Percentiles rank a stretch among this genome's conserved stretches.
These are phyloP conservation scores for Plectosphaerella plurivora DNA, from an alignment of 2,329 filamentous ascomycete species.

Conservation along the genomic window DNA sequence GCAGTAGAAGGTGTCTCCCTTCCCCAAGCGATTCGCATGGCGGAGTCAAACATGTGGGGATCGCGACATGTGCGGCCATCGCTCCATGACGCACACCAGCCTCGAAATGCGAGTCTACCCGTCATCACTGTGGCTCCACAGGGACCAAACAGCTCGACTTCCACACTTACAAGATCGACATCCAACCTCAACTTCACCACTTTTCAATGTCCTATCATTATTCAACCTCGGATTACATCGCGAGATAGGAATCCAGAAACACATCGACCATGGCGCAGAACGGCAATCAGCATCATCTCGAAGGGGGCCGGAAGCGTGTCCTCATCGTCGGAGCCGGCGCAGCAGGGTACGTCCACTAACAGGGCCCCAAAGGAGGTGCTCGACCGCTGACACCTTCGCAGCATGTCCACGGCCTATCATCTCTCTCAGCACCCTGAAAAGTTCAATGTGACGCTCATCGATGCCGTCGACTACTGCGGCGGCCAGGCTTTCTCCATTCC, in stretches of 20 bases:
- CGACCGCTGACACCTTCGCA: slow-evolving; percentile 1
- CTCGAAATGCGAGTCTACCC: not conserved
- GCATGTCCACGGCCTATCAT: slow-evolving; percentile 55
- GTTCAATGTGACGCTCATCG: slow-evolving; percentile 55
- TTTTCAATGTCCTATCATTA: not conserved
- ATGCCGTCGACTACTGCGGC: slow-evolving; percentile 54
- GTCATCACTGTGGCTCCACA: not conserved
- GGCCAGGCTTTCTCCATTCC: slow-evolving; percentile 60
- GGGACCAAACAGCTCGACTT: not conserved
- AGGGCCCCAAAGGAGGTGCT: not conserved
- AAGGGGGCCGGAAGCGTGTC: slow-evolving; percentile 22
- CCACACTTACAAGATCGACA: not conserved
- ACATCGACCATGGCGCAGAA: slow-evolving; percentile 7
- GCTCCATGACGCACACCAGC: not conserved
- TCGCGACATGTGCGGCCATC: not conserved
- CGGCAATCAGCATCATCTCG: slow-evolving; percentile 1
- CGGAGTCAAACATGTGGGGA: not conserved
- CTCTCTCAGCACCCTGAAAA: slow-evolving; percentile 54
- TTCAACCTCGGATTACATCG: too few species aligned
- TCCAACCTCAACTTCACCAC: not conserved
- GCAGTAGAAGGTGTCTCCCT: not conserved
- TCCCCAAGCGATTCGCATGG: not conserved
- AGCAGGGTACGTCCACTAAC: slow-evolving; percentile 22
- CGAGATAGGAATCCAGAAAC: too few species aligned
- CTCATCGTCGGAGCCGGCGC: slow-evolving; percentile 36